Evolutionary conservation across 2,329 filamentous ascomycete species (phyloP).

Genomic region (Apiospora aurea): DNA sequence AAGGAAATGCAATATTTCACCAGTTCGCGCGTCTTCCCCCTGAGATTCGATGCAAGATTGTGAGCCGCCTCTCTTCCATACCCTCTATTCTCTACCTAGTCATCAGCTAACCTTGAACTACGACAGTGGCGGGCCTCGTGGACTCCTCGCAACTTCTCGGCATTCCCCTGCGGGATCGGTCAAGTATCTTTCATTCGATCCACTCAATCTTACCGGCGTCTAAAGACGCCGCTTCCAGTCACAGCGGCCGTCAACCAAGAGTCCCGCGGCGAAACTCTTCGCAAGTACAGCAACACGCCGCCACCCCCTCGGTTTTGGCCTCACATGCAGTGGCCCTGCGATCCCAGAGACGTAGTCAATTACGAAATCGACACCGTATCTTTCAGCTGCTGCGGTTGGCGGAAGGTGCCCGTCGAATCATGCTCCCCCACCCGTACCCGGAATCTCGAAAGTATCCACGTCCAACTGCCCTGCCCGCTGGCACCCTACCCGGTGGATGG

Average conservation of each 20-base stretch:
- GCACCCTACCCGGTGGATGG: too few species aligned
- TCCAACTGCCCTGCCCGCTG: neutral
- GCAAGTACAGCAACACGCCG: neutral
- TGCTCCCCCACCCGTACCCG: neutral
- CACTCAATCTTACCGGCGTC: too few species aligned
- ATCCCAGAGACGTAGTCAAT: neutral
- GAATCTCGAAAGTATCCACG: neutral
- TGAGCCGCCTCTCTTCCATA: neutral
- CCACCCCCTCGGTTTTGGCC: too few species aligned
- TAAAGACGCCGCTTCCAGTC: neutral
- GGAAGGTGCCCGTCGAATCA: neutral
- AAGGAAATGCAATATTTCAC: neutral
- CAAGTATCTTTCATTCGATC: too few species aligned
- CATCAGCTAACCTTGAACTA: neutral
- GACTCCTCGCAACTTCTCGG: neutral
- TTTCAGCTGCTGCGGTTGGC: neutral
- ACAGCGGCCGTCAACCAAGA: neutral
- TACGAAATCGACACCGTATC: neutral
- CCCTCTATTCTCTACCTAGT: neutral
- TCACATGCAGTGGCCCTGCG: neutral
- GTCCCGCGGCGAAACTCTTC: neutral
- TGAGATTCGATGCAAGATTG: conserved; percentile 3
- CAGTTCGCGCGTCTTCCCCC: neutral
- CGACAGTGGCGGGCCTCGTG: neutral
- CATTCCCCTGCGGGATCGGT: neutral